Evolutionary conservation across 305 asterid genomes (phyloP).

Genomic region (Withania somnifera): DNA sequence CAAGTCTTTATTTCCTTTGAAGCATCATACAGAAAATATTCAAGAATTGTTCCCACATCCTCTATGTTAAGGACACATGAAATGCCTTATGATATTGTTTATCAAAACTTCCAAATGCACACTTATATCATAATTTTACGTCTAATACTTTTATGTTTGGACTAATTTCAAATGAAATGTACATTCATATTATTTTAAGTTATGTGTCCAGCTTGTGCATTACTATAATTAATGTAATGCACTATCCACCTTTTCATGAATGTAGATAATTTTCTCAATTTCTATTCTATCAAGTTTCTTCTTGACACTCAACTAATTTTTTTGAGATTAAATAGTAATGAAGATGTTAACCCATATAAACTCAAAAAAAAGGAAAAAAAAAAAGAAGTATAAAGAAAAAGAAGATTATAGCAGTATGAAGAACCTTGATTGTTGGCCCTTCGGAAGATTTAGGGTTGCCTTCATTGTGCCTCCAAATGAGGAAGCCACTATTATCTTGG

Average conservation of each 20-base stretch:
- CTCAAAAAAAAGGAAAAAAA: not conserved
- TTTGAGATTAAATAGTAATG: not conserved
- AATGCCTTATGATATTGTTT: not conserved
- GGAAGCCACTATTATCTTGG: slow-evolving; percentile 89
- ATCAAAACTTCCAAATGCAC: not conserved
- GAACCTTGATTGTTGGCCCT: slow-evolving; percentile 89
- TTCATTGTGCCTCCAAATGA: slow-evolving; percentile 83
- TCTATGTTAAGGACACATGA: not conserved
- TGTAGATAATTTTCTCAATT: not conserved
- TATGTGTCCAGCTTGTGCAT: too few species aligned
- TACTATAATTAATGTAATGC: too few species aligned
- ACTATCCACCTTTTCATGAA: not conserved
- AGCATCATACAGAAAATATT: not conserved
- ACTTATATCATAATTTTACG: not conserved
- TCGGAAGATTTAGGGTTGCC: slow-evolving; percentile 84
- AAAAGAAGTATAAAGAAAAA: not conserved
- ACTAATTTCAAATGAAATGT: not conserved
- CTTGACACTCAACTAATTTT: not conserved
- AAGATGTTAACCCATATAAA: not conserved
- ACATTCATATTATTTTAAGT: not conserved
- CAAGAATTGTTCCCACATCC: not conserved
- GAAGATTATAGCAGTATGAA: not conserved
- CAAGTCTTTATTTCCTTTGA: not conserved
- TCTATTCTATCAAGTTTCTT: not conserved
- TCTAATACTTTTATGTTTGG: not conserved